These are phyloP conservation scores for Butyriboletus regius DNA, from an alignment of 1,284 basidiomycete species.

Conservation along the genomic window DNA sequence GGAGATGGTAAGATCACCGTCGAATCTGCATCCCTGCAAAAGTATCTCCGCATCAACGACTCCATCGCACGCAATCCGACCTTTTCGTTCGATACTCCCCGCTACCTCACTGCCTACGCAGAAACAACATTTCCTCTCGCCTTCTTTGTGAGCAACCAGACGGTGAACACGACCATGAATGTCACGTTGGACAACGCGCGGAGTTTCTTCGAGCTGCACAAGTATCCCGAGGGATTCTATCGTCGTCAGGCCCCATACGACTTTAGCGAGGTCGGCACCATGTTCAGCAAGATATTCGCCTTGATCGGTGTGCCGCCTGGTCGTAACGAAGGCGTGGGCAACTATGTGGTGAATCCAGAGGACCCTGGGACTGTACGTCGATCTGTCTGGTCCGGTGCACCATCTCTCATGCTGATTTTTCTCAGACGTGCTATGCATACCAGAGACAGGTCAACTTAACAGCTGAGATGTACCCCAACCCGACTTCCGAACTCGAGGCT, in stretches of 20 bases:
- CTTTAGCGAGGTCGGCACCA: background rate
- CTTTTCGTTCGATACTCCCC: constrained; percentile 19
- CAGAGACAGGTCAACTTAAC: constrained; percentile 22
- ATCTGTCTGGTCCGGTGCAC: background rate
- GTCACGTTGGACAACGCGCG: constrained; percentile 13
- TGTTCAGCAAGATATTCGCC: background rate
- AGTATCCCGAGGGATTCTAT: constrained; percentile 20
- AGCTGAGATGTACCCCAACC: constrained; percentile 20
- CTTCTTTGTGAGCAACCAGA: constrained; percentile 28
- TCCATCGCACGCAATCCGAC: constrained; percentile 27
- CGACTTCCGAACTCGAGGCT: constrained; percentile 13
- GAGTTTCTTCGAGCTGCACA: constrained; percentile 16
- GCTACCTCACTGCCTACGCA: constrained; percentile 17
- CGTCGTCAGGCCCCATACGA: constrained; percentile 20
- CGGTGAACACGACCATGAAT: constrained; percentile 11
- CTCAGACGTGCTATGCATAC: constrained; percentile 17
- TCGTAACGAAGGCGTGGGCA: constrained; percentile 18
- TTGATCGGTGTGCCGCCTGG: constrained; percentile 15
- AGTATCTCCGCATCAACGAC: constrained; percentile 17
- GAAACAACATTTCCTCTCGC: constrained; percentile 25
- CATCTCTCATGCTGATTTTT: constrained; percentile 1
- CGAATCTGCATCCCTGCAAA: constrained; percentile 18
- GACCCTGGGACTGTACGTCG: constrained; percentile 16
- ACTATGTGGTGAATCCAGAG: constrained; percentile 14
- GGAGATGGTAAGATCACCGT: constrained; percentile 18